These are phyloP conservation scores for Quercus lobata DNA, from an alignment of 331 rosid species.

Conservation along the genomic window DNA sequence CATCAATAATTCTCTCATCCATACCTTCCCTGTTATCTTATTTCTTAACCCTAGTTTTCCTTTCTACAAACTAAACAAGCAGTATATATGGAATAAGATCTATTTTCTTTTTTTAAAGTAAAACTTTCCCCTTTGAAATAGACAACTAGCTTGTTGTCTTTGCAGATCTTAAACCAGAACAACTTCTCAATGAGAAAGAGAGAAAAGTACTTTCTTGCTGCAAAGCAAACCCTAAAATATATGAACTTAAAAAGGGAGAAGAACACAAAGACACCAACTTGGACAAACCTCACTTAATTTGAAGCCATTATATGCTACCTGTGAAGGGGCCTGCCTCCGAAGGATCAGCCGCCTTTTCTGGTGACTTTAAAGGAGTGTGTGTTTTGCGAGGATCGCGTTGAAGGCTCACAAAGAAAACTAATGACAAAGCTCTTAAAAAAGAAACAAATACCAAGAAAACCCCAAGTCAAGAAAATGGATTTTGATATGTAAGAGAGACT, in stretches of 20 bases:
- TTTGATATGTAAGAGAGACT: neutral
- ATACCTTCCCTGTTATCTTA: slow-evolving; percentile 21
- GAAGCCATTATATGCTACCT: slow-evolving; percentile 80
- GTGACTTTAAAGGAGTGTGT: slow-evolving; percentile 49
- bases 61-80: neutral
- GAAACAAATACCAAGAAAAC: slow-evolving; percentile 42
- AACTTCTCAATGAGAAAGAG: neutral
- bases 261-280: slow-evolving; percentile 18
- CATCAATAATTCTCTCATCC: slow-evolving; percentile 49
- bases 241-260: slow-evolving; percentile 6
- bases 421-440: slow-evolving; percentile 29
- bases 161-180: neutral
- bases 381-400: slow-evolving; percentile 51
- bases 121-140: neutral
- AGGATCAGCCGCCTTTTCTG: slow-evolving; percentile 88
- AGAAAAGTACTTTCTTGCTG: neutral
- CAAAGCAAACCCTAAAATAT: slow-evolving; percentile 20
- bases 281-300: slow-evolving; percentile 42
- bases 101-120: neutral
- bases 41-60: neutral
- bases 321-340: slow-evolving; percentile 72
- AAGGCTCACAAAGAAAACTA: slow-evolving; percentile 21
- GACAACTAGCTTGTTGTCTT: neutral
- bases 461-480: slow-evolving; percentile 41
- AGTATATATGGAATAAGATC: neutral